A percentile compares a stretch with the other conserved stretches of the same genome.
Conservation (phyloP, 495 filamentous ascomycete species). For the Elaphomyces granulatus region DNA sequence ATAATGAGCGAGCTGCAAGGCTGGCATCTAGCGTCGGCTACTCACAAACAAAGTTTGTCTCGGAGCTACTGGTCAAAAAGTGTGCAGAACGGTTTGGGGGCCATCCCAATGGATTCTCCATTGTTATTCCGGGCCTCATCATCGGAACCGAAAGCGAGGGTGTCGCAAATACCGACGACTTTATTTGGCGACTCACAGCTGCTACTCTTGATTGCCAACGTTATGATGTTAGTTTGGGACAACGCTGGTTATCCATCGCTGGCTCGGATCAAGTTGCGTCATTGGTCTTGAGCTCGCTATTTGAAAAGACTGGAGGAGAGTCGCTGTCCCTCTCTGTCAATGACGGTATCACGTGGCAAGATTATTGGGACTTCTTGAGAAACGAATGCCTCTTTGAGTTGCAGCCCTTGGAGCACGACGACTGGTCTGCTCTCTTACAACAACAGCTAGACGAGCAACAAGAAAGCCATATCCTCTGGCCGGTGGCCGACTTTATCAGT, state of each 20-base stretch:
- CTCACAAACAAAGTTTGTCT: constrained; percentile 20
- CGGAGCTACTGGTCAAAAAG: constrained; percentile 14
- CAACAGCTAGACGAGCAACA: constrained; percentile 8
- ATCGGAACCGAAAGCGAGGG: constrained; percentile 6
- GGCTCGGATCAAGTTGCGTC: constrained; percentile 13
- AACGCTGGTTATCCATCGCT: constrained; percentile 13
- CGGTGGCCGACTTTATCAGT: constrained; percentile 15
- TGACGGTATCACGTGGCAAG: constrained; percentile 10
- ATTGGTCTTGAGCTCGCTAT: constrained; percentile 6
- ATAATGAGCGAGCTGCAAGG: background rate
- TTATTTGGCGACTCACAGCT: constrained; percentile 22
- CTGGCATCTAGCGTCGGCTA: constrained; percentile 13
- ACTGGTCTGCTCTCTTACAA: constrained; percentile 10
- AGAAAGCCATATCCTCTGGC: constrained; percentile 18
- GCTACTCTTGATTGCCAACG: constrained; percentile 10
- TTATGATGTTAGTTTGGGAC: constrained; percentile 12
- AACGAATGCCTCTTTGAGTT: constrained; percentile 10
- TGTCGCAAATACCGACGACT: constrained; percentile 20
- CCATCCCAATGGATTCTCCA: constrained; percentile 7
- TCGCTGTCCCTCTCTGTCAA: constrained; percentile 10
- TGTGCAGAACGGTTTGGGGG: constrained; percentile 22
- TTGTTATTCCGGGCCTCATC: constrained; percentile 21
- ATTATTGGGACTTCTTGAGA: constrained; percentile 15
- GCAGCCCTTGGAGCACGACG: constrained; percentile 5
- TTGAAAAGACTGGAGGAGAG: constrained; percentile 5